A percentile compares a stretch with the other conserved stretches of the same genome.
phyloP scores from a whole-genome alignment of 169 alveolate genomes.

The Plasmodium berghei region DNA sequence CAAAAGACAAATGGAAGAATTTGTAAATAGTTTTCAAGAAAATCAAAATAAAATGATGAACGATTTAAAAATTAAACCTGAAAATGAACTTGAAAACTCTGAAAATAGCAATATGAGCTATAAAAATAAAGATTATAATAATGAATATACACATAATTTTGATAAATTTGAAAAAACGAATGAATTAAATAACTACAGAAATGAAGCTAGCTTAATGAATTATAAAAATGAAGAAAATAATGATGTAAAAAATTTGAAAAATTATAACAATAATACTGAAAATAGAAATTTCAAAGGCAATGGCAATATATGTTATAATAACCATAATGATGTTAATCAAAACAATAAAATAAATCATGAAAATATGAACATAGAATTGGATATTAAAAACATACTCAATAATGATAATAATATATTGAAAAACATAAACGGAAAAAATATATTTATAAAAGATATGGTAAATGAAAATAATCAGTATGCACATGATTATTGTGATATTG shows the following conservation, averaged over 20 bases:
- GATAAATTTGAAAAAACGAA: no score
- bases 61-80: neutral
- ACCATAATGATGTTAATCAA: neutral
- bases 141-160: no score
- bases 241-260: neutral
- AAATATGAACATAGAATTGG: no score
- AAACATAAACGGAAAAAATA: conserved; percentile 25
- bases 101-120: neutral
- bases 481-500: conserved; percentile 66
- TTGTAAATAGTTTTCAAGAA: conserved; percentile 5
- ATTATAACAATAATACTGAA: neutral
- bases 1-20: conserved; percentile 1
- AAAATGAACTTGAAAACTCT: conserved; percentile 22
- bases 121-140: neutral
- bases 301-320: neutral
- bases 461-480: conserved; percentile 39
- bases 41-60: conserved; percentile 2
- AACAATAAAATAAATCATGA: neutral
- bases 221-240: conserved; percentile 6
- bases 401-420: neutral
- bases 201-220: no score
- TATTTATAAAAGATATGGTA: conserved; percentile 39
- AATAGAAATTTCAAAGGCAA: neutral
- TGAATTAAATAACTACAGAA: no score
- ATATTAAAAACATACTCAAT: neutral